Evolutionary conservation across 2,329 filamentous ascomycete genomes (phyloP).

Genomic region (Acephala macrosclerotiorum): DNA sequence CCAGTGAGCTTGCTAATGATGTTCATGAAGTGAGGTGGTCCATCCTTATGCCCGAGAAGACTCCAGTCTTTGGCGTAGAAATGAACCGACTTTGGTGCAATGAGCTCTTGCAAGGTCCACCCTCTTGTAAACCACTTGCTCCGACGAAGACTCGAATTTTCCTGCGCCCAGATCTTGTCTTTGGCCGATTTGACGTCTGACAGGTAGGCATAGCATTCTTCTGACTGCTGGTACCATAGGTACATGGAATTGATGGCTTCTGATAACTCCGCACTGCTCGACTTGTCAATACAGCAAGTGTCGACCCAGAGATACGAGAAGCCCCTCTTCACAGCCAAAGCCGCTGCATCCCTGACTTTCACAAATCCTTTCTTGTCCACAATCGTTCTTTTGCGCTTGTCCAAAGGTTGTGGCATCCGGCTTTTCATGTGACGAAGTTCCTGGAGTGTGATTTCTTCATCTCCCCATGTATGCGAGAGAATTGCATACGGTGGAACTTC

Average conservation of each 20-base stretch:
- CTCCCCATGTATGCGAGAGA: conserved; percentile 10
- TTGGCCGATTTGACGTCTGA: conserved; percentile 11
- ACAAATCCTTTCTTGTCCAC: not conserved
- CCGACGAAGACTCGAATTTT: conserved; percentile 3
- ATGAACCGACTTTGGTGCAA: conserved; percentile 13
- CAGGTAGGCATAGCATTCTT: conserved; percentile 28
- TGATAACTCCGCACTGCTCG: conserved; percentile 25
- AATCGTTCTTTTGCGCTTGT: not conserved
- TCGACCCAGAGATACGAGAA: conserved; percentile 19
- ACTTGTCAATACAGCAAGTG: conserved; percentile 33
- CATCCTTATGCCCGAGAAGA: conserved; percentile 13
- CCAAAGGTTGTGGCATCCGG: not conserved
- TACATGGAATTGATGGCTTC: conserved; percentile 33
- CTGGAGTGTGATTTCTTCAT: conserved; percentile 8
- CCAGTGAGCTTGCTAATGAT: conserved; percentile 7
- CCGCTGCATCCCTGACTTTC: not conserved
- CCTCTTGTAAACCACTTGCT: conserved; percentile 27
- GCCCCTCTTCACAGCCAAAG: not conserved
- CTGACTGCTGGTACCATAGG: conserved; percentile 25
- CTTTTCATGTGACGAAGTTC: not conserved
- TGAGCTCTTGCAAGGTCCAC: conserved; percentile 28
- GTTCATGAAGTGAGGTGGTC: not conserved
- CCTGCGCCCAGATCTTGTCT: not conserved
- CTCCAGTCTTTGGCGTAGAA: conserved; percentile 18
- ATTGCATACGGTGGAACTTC: conserved; percentile 7